Evolutionary conservation across 768 basidiomycete species (phyloP).

Genomic region (Mycena rosella): DNA sequence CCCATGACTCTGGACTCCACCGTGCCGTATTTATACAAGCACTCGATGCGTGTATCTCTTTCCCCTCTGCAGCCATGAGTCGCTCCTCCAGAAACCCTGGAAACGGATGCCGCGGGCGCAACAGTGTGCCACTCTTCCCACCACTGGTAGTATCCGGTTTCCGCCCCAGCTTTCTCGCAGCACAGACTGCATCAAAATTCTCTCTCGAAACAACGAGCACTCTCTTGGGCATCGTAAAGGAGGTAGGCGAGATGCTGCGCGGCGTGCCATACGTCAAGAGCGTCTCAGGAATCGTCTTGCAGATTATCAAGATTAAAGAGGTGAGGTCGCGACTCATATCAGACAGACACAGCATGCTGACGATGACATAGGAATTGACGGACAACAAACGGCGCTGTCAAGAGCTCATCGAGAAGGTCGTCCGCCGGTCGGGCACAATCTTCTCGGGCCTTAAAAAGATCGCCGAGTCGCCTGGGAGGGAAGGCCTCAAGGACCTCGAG

Average conservation of each 20-base stretch:
- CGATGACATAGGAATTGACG: conserved; percentile 22
- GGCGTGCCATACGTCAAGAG: conserved; percentile 32
- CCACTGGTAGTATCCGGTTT: neutral
- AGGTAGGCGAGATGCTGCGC: conserved; percentile 32
- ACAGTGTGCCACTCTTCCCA: neutral
- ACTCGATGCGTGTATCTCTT: conserved; percentile 9
- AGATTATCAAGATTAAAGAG: conserved; percentile 37
- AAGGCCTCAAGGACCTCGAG: conserved; percentile 33
- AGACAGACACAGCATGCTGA: conserved; percentile 5
- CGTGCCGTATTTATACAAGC: conserved; percentile 19
- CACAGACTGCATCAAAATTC: conserved; percentile 4
- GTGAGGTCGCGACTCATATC: conserved; percentile 26
- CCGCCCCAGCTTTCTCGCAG: neutral
- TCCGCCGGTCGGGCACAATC: conserved; percentile 32
- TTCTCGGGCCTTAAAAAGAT: conserved; percentile 29
- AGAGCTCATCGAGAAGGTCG: conserved; percentile 35
- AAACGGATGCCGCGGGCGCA: conserved; percentile 26
- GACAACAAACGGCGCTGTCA: conserved; percentile 35
- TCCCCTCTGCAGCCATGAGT: conserved; percentile 28
- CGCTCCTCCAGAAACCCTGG: conserved; percentile 27
- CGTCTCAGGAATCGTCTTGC: conserved; percentile 28
- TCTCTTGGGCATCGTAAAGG: conserved; percentile 24
- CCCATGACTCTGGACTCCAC: conserved; percentile 9
- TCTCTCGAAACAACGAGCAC: conserved; percentile 23
- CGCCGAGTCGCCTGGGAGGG: conserved; percentile 18